phyloP scores from a whole-genome alignment of 208 protist species.

The Wallacemonas sp. region DNA sequence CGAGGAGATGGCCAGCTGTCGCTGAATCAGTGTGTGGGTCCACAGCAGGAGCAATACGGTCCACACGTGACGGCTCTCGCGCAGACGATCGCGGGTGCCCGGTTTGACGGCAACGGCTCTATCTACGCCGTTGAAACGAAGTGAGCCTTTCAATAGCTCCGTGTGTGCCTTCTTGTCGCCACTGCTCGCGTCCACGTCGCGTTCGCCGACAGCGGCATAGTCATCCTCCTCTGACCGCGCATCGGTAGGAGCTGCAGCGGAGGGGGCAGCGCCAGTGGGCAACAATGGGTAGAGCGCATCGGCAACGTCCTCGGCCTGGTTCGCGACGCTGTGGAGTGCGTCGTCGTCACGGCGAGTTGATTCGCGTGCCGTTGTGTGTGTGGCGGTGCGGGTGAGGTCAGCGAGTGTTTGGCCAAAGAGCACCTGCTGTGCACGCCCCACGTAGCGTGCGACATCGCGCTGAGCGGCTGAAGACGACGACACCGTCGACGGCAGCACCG shows the following conservation, averaged over 20 bases:
- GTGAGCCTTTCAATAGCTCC: background rate
- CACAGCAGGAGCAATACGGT: slow-evolving; percentile 42
- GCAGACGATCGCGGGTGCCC: slow-evolving; percentile 17
- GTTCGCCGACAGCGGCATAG: background rate
- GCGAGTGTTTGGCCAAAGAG: too few species aligned
- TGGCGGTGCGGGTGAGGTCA: too few species aligned
- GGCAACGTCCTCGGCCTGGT: background rate
- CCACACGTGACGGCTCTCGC: slow-evolving; percentile 33
- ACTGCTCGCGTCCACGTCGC: background rate
- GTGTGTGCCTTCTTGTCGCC: background rate
- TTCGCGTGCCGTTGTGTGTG: too few species aligned
- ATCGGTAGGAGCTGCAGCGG: too few species aligned
- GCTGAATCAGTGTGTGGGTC: slow-evolving; percentile 16
- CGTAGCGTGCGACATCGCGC: background rate
- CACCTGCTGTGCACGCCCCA: slow-evolving; percentile 1
- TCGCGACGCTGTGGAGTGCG: too few species aligned
- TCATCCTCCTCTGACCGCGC: background rate
- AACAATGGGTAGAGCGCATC: background rate
- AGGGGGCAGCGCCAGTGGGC: background rate
- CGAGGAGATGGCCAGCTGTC: background rate
- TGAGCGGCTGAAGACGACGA: background rate
- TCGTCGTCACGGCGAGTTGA: too few species aligned
- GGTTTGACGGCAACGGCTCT: slow-evolving; percentile 6
- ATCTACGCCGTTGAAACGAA: slow-evolving; percentile 1
- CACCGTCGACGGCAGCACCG: background rate